phyloP scores from a whole-genome alignment of 805 yeast species.

The Saccharomyces kudriavzevii region DNA sequence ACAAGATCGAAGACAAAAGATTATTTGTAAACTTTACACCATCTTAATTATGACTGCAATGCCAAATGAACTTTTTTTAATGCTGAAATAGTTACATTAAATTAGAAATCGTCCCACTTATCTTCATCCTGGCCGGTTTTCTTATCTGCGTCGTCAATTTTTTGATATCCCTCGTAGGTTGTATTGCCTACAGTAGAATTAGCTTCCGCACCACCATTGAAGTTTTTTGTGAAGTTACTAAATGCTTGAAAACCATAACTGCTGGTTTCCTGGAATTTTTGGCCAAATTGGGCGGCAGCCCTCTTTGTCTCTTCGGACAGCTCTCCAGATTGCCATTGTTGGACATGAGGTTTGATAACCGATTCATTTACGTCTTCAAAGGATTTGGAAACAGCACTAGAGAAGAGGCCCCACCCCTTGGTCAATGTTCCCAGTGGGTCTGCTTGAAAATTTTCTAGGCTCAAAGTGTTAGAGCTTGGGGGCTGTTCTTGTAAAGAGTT shows the following conservation, averaged over 20 bases:
- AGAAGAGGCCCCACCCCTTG: conserved; percentile 91
- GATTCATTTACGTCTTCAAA: conserved; percentile 78
- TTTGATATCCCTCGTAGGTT: conserved; percentile 47
- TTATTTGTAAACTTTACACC: neutral
- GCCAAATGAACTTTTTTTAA: neutral
- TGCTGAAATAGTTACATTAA: neutral
- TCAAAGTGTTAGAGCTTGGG: conserved; percentile 34
- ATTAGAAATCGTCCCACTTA: conserved; percentile 60
- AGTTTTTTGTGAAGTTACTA: conserved; percentile 44
- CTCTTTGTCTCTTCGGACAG: conserved; percentile 71
- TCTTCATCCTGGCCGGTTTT: conserved; percentile 40
- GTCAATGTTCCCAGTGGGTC: conserved; percentile 89
- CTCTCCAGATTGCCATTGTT: conserved; percentile 65
- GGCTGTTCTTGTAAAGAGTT: conserved; percentile 11
- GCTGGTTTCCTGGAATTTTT: conserved; percentile 84
- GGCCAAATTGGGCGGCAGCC: conserved; percentile 96
- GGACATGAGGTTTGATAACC: conserved; percentile 86
- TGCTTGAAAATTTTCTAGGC: conserved; percentile 58
- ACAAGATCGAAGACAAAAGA: neutral
- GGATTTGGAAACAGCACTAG: conserved; percentile 76
- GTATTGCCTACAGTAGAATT: conserved; percentile 47
- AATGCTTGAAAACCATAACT: conserved; percentile 64
- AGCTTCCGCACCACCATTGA: conserved; percentile 17
- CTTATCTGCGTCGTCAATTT: conserved; percentile 26
- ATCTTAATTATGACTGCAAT: neutral